A percentile compares a stretch with the other conserved stretches of the same genome.
phyloP scores from a whole-genome alignment of 352 stramenopile species.

The Globisporangium heterothallicum region DNA sequence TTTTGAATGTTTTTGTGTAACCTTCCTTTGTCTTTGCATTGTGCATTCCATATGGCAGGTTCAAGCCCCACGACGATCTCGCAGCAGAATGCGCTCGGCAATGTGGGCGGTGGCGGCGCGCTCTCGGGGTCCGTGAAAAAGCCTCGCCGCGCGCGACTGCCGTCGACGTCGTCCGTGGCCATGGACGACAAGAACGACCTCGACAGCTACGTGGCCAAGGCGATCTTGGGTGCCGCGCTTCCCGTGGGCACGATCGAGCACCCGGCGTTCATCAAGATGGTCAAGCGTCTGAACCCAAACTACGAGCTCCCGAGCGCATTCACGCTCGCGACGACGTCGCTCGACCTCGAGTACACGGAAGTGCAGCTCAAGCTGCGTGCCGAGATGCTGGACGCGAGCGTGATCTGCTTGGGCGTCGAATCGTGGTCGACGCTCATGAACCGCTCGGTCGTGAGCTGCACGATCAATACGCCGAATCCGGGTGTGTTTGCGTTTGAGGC shows the following conservation, averaged over 20 bases:
- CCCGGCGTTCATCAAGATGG: slow-evolving; percentile 49
- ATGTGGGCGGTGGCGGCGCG: background rate
- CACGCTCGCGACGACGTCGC: slow-evolving; percentile 35
- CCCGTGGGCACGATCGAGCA: slow-evolving; percentile 55
- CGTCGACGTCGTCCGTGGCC: slow-evolving; percentile 10
- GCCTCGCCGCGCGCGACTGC: slow-evolving; percentile 16
- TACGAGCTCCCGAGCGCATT: slow-evolving; percentile 52
- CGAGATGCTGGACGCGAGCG: slow-evolving; percentile 42
- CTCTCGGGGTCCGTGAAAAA: too few relatives aligned
- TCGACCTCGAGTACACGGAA: slow-evolving; percentile 61
- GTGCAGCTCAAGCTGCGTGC: slow-evolving; percentile 53
- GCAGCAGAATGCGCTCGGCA: slow-evolving; percentile 13
- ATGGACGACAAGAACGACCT: slow-evolving; percentile 51
- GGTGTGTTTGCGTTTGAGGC: slow-evolving; percentile 56
- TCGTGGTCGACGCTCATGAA: slow-evolving; percentile 36
- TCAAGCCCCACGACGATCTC: too few relatives aligned
- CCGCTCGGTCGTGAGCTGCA: slow-evolving; percentile 45
- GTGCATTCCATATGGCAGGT: too few relatives aligned
- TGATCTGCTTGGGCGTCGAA: slow-evolving; percentile 52
- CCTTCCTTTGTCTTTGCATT: too few relatives aligned
- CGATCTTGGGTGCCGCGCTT: slow-evolving; percentile 45
- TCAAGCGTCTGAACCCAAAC: slow-evolving; percentile 47
- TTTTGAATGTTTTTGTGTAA: too few relatives aligned
- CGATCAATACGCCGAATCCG: slow-evolving; percentile 46
- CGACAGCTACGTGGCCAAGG: slow-evolving; percentile 51